Evolutionary conservation across 2,329 filamentous ascomycete genomes (phyloP).

Genomic region (Chrysosphaeria jannelii): DNA sequence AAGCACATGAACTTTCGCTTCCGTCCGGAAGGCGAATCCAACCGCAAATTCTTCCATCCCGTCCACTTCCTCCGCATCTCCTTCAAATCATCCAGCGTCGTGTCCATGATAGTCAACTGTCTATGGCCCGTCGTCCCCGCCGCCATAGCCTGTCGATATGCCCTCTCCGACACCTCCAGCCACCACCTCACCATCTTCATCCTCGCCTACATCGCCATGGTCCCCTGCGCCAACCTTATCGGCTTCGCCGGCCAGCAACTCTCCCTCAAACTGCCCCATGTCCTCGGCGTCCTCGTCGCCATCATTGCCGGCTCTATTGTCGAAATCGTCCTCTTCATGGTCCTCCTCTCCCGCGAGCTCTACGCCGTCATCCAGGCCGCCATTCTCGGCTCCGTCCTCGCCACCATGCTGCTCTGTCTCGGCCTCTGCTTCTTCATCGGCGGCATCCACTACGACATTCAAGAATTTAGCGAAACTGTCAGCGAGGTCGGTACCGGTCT

Average conservation of each 20-base stretch:
- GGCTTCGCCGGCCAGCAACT: slow-evolving; percentile 46
- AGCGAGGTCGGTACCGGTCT: slow-evolving; percentile 54
- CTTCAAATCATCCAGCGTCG: slow-evolving; percentile 28
- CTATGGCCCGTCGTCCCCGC: slow-evolving; percentile 49
- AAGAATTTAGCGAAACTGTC: slow-evolving; percentile 43
- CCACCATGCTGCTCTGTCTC: slow-evolving; percentile 53
- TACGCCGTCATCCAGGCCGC: slow-evolving; percentile 57
- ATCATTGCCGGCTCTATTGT: slow-evolving; percentile 40
- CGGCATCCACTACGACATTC: slow-evolving; percentile 31
- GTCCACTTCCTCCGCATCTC: slow-evolving; percentile 30
- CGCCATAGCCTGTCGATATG: slow-evolving; percentile 30
- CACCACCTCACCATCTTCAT: slow-evolving; percentile 33
- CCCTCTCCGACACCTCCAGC: slow-evolving; percentile 6
- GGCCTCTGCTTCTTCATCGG: slow-evolving; percentile 56
- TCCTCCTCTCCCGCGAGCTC: slow-evolving; percentile 23
- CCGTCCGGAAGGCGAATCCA: slow-evolving; percentile 27
- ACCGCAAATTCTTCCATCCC: slow-evolving; percentile 32
- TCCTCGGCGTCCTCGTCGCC: slow-evolving; percentile 29
- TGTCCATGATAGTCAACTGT: slow-evolving; percentile 35
- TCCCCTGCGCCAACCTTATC: slow-evolving; percentile 45
- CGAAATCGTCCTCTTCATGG: slow-evolving; percentile 59
- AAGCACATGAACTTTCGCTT: slow-evolving; percentile 3
- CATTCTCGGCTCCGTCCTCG: slow-evolving; percentile 56
- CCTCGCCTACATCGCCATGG: slow-evolving; percentile 46
- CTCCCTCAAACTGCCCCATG: slow-evolving; percentile 45